phyloP scores from a whole-genome alignment of 129 eudicot species.

The Cynara cardunculus region DNA sequence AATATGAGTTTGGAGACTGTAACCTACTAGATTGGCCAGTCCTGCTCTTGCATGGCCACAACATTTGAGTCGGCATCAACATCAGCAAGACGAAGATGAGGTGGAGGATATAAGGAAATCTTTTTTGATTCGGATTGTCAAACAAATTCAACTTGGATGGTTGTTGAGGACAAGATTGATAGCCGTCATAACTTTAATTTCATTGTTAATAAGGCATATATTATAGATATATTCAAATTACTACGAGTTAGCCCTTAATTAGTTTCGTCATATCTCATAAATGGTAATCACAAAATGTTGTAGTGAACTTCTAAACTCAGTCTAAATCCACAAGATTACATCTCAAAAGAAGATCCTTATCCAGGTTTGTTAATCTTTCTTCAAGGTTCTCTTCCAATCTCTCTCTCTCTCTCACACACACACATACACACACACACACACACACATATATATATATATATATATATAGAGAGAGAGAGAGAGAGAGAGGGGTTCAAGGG shows the following conservation, averaged over 20 bases:
- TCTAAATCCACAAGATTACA: not conserved
- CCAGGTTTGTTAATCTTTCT: not conserved
- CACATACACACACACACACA: no score
- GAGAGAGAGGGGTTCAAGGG: no score
- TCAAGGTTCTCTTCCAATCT: no score
- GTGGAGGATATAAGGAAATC: slow-evolving; percentile 24
- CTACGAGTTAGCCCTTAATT: not conserved
- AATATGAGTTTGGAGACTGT: slow-evolving; percentile 68
- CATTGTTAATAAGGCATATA: slow-evolving; percentile 4
- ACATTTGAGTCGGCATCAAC: slow-evolving; percentile 14
- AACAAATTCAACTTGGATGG: slow-evolving; percentile 24
- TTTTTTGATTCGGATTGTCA: slow-evolving; percentile 25
- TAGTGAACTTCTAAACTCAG: not conserved
- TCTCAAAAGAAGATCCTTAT: not conserved
- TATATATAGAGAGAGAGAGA: no score
- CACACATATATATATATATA: no score
- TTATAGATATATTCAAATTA: not conserved
- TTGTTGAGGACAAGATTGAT: slow-evolving; percentile 19
- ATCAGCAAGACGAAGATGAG: not conserved
- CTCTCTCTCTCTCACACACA: no score
- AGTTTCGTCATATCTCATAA: not conserved
- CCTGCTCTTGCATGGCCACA: slow-evolving; percentile 29
- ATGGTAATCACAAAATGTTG: slow-evolving; percentile 2
- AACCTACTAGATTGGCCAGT: slow-evolving; percentile 22
- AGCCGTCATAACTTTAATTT: slow-evolving; percentile 4